Evolutionary conservation across 2,329 filamentous ascomycete genomes (phyloP), one percentile per base, ranked within the genome.

Genomic region (Aspergillus aculeatinus): DNA sequence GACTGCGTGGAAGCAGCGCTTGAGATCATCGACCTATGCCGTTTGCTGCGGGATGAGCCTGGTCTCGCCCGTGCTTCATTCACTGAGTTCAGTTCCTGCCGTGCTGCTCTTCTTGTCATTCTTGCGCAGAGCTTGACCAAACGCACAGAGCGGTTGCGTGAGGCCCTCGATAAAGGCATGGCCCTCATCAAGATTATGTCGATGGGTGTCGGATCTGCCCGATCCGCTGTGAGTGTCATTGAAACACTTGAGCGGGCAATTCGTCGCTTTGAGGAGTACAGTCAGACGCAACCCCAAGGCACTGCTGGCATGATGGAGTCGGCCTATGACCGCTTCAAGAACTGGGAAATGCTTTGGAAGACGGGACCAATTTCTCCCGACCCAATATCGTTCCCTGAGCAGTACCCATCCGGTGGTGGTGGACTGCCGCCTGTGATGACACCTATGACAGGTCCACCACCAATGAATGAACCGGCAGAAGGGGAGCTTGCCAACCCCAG

Each of bases 71-170:
- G 82, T 31, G 81, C 82, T 2, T 83, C 82, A 0, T 85, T 84
- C 64, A 83, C 82, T 3, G 83, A 85, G 63, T 85, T 84, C 66
- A 83, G 81, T 66, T 81, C 82, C 3, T 84, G 82, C 54, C 81
- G 83, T 48, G 82, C 82, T 10, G 82, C 83, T 9, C 72, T 85
- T 5, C 74, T 85, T 2, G 82, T 84, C 29, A 76, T 78, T 16
- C 63, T 78, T 6, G 76, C 76, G 0, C 76, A 77, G 49, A 75
- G 73, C 19, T 61, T 78, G 19, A 76, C 74, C 2, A 76, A 77
- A 51, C 73, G 75, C 14, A 77, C 76, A 0, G 74, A 78, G 57
- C 66, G 76, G 33, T 75, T 82, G 12, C 78, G 79, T 27, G 78
- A 80, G 47, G 76, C 77, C 9, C 71, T 83, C 3, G 73, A 80